These are phyloP conservation scores for Aspergillus nomiae DNA, from an alignment of 2,329 filamentous ascomycete genomes.

Conservation along the genomic window DNA sequence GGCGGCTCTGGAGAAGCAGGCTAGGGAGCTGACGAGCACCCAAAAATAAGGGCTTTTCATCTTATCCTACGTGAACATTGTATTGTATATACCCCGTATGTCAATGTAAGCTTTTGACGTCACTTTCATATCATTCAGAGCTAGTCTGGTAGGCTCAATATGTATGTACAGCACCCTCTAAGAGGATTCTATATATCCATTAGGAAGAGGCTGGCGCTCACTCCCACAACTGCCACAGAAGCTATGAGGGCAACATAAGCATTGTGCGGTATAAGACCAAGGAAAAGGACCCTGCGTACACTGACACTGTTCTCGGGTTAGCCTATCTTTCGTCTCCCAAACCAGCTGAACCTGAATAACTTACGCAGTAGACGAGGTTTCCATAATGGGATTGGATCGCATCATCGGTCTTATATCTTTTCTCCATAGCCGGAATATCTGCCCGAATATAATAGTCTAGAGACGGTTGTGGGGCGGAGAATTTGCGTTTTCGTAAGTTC, in stretches of 20 bases:
- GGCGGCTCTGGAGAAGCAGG: slow-evolving; percentile 37
- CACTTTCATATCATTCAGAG: slow-evolving; percentile 1
- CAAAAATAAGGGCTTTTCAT: slow-evolving; percentile 24
- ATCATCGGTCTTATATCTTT: slow-evolving; percentile 10
- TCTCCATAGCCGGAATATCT: slow-evolving; percentile 7
- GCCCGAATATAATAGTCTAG: not conserved
- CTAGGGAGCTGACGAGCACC: slow-evolving; percentile 32
- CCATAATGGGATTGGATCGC: not conserved
- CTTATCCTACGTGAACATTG: not conserved
- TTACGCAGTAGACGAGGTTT: slow-evolving; percentile 5
- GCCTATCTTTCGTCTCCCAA: not conserved
- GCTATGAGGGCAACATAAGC: slow-evolving; percentile 8
- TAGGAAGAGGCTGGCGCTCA: not conserved
- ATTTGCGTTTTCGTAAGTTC: slow-evolving; percentile 19
- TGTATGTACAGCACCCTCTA: not conserved
- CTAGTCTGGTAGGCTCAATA: not conserved
- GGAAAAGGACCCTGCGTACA: slow-evolving; percentile 11
- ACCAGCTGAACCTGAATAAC: not conserved
- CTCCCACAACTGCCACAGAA: slow-evolving; percentile 8
- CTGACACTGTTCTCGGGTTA: slow-evolving; percentile 11
- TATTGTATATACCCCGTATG: slow-evolving; percentile 7
- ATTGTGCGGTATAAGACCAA: slow-evolving; percentile 6
- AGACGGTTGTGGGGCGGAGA: slow-evolving; percentile 1
- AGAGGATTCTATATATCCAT: slow-evolving; percentile 1
- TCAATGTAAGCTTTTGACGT: not conserved